Evolutionary conservation across 1,284 basidiomycete genomes (phyloP), one percentile per base, ranked within the genome.

Genomic region (Ceratobasidium sp.): DNA sequence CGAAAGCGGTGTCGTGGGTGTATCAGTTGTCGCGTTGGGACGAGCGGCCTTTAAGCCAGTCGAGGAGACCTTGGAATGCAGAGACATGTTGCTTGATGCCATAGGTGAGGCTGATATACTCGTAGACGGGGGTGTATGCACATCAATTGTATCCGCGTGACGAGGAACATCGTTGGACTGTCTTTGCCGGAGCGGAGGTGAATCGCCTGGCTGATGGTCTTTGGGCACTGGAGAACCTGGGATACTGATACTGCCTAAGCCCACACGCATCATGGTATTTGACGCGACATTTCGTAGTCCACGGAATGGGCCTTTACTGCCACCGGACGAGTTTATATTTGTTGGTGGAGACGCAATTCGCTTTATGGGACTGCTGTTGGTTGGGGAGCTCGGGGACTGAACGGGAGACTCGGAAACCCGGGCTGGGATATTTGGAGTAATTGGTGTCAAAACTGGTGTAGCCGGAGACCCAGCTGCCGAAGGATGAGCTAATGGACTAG

Each of bases 1-100:
- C 44, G 73, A 69, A n/a, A 71, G 71, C 33, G 69, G 79, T 26
- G 71, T 79, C 65, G 78, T 82, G n/a, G 80, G 77, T 64, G 33
- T 84, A 75, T 77, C 82, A 13, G 66, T 67, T 17, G 80, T 65
- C 12, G 87, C 83, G 50, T 75, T 56, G 26, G 46, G 77, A 10
- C 84, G 33, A 82, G 84, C 82, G 78, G 85, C 62, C n/a, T 90
- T 88, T 9, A 92, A 83, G 78, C 89, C 89, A 2, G 90, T 89
- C 9, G 91, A 82, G 0, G 90, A 91, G 6, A 91, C 83, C 81
- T 92, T 92, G 0, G 87, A 85, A 7, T 88, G 86, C 12, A 92
- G 83, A 0, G 90, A 90, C 28, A 80, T 79, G 52, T 79, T 82
- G 50, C 84, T 81, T 28, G 64, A 65, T 15, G 50, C 62, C 59